A percentile compares a stretch with the other conserved stretches of the same genome.
These are phyloP conservation scores for Rhizophagus sp. DNA, from an alignment of 192 early-diverging fungal species.

Conservation along the genomic window DNA sequence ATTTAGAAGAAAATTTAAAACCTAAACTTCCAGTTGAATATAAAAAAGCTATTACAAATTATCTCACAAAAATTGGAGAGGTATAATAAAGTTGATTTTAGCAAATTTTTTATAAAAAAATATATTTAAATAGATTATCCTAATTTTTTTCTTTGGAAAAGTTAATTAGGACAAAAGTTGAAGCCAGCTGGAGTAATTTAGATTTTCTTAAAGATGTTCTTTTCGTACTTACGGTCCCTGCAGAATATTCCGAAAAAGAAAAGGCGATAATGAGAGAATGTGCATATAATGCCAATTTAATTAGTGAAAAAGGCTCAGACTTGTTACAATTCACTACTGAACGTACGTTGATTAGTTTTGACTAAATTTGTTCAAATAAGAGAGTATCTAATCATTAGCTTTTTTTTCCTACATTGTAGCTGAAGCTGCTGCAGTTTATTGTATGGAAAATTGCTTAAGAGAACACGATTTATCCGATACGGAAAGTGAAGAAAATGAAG, in stretches of 20 bases:
- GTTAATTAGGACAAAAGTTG: neutral
- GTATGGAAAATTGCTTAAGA: neutral
- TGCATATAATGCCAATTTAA: neutral
- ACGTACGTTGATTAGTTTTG: neutral
- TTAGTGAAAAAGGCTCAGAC: neutral
- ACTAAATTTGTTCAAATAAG: neutral
- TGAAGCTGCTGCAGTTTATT: constrained; percentile 18
- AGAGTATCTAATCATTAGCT: neutral
- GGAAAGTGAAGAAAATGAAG: neutral
- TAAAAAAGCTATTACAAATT: constrained; percentile 7
- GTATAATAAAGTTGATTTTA: neutral
- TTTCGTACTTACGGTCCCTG: constrained; percentile 1
- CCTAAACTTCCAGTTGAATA: neutral
- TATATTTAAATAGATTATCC: neutral
- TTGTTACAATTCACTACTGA: constrained; percentile 12
- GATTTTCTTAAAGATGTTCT: neutral
- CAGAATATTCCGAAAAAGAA: neutral
- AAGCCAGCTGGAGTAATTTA: neutral
- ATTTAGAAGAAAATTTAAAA: neutral
- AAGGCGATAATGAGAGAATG: constrained; percentile 17
- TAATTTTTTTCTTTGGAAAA: neutral
- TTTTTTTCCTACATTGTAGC: neutral
- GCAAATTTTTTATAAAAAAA: neutral
- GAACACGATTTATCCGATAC: neutral
- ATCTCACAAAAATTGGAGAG: neutral